Percentiles rank a stretch among this genome's conserved stretches.
These are phyloP conservation scores for Podaxis sp. DNA, from an alignment of 768 basidiomycete genomes.

Conservation along the genomic window DNA sequence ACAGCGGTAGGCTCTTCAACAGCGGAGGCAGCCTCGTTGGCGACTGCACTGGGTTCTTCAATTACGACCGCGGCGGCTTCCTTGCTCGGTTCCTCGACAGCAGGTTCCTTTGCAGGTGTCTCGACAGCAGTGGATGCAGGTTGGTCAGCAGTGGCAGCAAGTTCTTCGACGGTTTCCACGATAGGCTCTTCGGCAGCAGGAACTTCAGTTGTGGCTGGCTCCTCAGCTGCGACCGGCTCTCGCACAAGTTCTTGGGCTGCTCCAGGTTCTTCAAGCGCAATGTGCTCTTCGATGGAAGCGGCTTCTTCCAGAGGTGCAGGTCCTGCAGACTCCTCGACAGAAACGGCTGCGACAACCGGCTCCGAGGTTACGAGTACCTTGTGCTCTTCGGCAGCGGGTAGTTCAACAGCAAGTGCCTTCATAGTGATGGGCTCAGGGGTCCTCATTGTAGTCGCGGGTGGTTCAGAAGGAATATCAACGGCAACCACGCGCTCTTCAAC, in stretches of 20 bases:
- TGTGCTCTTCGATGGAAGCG: background rate
- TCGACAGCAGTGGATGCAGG: background rate
- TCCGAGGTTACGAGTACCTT: background rate
- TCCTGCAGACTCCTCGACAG: background rate
- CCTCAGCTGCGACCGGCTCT: background rate
- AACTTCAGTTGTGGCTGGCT: background rate
- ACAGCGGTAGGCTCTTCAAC: slow-evolving; percentile 1
- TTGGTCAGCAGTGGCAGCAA: background rate
- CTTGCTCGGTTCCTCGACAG: slow-evolving; percentile 7
- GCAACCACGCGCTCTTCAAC: background rate
- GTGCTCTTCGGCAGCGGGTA: background rate
- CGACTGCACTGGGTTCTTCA: background rate
- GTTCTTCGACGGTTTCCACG: slow-evolving; percentile 1
- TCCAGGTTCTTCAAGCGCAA: background rate
- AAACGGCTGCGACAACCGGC: background rate
- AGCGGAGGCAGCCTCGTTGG: background rate
- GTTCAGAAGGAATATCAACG: no score
- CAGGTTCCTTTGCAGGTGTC: slow-evolving; percentile 5
- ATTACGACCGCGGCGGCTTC: background rate
- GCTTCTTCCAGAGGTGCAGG: background rate
- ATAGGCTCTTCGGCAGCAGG: background rate
- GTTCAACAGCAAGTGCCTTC: background rate
- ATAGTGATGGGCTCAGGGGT: background rate
- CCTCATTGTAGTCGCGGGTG: no score
- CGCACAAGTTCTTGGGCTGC: background rate